phyloP scores from a whole-genome alignment of 192 early-diverging fungal genomes.

The Geosiphon pyriformis region DNA sequence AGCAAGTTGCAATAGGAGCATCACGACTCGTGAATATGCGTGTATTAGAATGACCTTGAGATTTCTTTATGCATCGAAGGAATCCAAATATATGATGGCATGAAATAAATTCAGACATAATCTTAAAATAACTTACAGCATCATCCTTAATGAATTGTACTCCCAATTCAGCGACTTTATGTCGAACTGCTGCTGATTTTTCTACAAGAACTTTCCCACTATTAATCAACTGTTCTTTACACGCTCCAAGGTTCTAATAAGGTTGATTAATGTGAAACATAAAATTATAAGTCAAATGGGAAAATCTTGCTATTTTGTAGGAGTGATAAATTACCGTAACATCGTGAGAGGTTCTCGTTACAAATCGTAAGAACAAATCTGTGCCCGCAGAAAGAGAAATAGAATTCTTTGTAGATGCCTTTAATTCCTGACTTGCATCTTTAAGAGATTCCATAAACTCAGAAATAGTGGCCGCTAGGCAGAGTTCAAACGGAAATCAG shows the following conservation, averaged over 20 bases:
- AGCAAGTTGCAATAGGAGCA: slow-evolving; percentile 70
- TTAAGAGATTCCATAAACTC: slow-evolving; percentile 82
- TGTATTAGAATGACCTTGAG: slow-evolving; percentile 79
- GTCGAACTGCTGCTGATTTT: slow-evolving; percentile 63
- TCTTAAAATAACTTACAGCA: slow-evolving; percentile 26
- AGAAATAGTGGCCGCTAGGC: slow-evolving; percentile 74
- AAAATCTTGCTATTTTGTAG: slow-evolving; percentile 13
- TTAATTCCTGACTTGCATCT: slow-evolving; percentile 59
- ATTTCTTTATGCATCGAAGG: too few relatives aligned
- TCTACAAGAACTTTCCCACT: slow-evolving; percentile 69
- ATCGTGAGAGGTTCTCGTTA: slow-evolving; percentile 54
- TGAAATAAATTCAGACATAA: not conserved
- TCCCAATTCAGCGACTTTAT: slow-evolving; percentile 72
- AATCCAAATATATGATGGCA: not conserved
- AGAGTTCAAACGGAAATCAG: not conserved
- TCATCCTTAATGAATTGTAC: slow-evolving; percentile 78
- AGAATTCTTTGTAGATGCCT: slow-evolving; percentile 60
- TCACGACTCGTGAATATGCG: slow-evolving; percentile 92
- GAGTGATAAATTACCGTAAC: slow-evolving; percentile 43
- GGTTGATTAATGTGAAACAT: not conserved
- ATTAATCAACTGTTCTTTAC: slow-evolving; percentile 60
- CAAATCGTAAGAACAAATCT: slow-evolving; percentile 74
- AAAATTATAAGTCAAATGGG: not conserved
- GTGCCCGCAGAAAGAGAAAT: slow-evolving; percentile 85
- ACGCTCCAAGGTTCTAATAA: slow-evolving; percentile 63